phyloP scores from a whole-genome alignment of 148 eudicot genomes.

The Euryodendron excelsum region DNA sequence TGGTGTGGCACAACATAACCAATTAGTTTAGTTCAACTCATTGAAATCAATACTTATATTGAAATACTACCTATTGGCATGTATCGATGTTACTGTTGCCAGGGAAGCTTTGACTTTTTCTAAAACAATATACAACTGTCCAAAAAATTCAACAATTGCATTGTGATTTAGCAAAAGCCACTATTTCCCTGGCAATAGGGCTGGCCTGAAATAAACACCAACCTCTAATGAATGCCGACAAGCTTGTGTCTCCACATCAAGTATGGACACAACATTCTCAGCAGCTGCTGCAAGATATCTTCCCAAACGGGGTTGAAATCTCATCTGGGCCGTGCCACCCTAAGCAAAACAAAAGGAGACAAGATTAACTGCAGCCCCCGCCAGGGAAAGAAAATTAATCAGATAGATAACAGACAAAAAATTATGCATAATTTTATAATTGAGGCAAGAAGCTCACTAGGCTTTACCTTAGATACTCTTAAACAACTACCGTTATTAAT shows the following conservation, averaged over 20 bases:
- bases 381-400: background rate
- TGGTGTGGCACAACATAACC: background rate
- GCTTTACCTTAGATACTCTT: slow-evolving; percentile 60
- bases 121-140: background rate
- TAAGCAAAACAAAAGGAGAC: slow-evolving; percentile 17
- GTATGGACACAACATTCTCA: slow-evolving; percentile 73
- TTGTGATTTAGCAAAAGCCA: background rate
- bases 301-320: slow-evolving; percentile 88
- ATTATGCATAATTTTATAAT: background rate
- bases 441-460: background rate
- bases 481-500: slow-evolving; percentile 60
- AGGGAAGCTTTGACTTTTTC: background rate
- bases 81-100: background rate
- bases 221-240: slow-evolving; percentile 76
- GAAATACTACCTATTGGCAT: background rate
- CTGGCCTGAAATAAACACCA: background rate
- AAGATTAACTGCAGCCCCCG: background rate
- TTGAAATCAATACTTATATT: background rate
- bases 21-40: background rate
- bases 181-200: background rate
- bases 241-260: slow-evolving; percentile 75
- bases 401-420: background rate
- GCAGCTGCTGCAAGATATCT: slow-evolving; percentile 83
- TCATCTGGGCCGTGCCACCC: slow-evolving; percentile 70
- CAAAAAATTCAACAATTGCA: background rate